Evolutionary conservation across 805 yeast species (phyloP).

Genomic region (Wickerhamomyces subpelliculosus): DNA sequence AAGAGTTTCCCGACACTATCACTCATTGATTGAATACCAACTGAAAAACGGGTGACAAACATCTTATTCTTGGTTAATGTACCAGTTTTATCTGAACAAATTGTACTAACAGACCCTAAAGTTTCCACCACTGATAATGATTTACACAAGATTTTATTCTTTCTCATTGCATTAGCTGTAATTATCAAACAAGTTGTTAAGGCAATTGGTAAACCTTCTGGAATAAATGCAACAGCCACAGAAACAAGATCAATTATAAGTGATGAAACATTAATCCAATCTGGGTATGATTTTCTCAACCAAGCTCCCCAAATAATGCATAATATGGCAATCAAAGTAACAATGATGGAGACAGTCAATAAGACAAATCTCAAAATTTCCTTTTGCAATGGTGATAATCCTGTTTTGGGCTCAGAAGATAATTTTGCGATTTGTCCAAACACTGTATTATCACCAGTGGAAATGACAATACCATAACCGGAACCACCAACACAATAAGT

Average conservation of each 20-base stretch:
- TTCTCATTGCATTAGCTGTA: conserved; percentile 40
- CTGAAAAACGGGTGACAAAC: conserved; percentile 27
- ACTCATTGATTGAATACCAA: conserved; percentile 5
- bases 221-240: conserved; percentile 42
- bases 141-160: conserved; percentile 37
- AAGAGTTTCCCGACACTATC: neutral
- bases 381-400: conserved; percentile 34
- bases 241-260: conserved; percentile 38
- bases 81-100: conserved; percentile 38
- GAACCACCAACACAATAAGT: conserved; percentile 36
- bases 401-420: conserved; percentile 32
- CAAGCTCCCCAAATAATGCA: conserved; percentile 38
- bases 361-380: conserved; percentile 33
- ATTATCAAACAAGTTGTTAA: conserved; percentile 42
- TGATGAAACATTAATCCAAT: conserved; percentile 34
- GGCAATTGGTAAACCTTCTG: conserved; percentile 47
- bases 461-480: conserved; percentile 36
- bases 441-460: conserved; percentile 38
- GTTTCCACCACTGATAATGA: conserved; percentile 46
- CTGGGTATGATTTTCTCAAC: conserved; percentile 30
- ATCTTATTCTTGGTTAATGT: conserved; percentile 45
- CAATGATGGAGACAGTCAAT: conserved; percentile 20
- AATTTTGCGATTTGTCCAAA: conserved; percentile 40
- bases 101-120: conserved; percentile 45
- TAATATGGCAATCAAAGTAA: conserved; percentile 25